Percentiles rank a stretch among this genome's conserved stretches.
phyloP scores from a whole-genome alignment of 805 yeast genomes.

The Teunomyces barrocoloradensis region DNA sequence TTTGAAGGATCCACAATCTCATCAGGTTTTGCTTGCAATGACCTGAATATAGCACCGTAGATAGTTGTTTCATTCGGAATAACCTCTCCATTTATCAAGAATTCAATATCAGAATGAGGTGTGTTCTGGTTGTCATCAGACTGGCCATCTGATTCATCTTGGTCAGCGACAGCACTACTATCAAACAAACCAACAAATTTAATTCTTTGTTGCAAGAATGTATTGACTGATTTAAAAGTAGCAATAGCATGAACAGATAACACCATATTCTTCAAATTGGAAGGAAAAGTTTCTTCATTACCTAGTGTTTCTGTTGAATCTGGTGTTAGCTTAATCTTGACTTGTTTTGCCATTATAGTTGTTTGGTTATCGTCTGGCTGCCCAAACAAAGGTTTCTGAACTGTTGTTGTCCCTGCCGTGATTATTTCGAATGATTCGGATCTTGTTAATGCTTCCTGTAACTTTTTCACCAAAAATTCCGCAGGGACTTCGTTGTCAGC shows the following conservation, averaged over 20 bases:
- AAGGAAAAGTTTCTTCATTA: slow-evolving; percentile 15
- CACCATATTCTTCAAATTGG: slow-evolving; percentile 30
- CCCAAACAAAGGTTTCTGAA: neutral
- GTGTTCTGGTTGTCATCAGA: slow-evolving; percentile 14
- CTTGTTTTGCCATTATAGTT: slow-evolving; percentile 66
- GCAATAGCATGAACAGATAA: slow-evolving; percentile 60
- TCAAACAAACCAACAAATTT: slow-evolving; percentile 12
- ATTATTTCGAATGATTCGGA: slow-evolving; percentile 69
- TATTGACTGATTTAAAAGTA: slow-evolving; percentile 51
- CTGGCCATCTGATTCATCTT: slow-evolving; percentile 14
- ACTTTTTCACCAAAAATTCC: slow-evolving; percentile 47
- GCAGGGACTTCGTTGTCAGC: slow-evolving; percentile 24
- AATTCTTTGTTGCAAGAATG: slow-evolving; percentile 43
- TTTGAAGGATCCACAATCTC: slow-evolving; percentile 43
- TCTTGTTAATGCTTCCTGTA: slow-evolving; percentile 73
- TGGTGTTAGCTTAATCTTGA: slow-evolving; percentile 51
- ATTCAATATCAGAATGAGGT: slow-evolving; percentile 42
- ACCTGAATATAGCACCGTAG: slow-evolving; percentile 67
- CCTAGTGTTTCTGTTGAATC: slow-evolving; percentile 12
- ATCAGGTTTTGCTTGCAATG: slow-evolving; percentile 38
- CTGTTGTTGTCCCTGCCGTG: slow-evolving; percentile 37
- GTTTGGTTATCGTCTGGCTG: slow-evolving; percentile 36
- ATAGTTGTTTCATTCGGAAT: slow-evolving; percentile 69
- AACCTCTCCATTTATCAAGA: slow-evolving; percentile 53
- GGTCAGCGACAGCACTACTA: slow-evolving; percentile 10